phyloP scores from a whole-genome alignment of 202 grass and related monocot species.

The Setaria italica region DNA sequence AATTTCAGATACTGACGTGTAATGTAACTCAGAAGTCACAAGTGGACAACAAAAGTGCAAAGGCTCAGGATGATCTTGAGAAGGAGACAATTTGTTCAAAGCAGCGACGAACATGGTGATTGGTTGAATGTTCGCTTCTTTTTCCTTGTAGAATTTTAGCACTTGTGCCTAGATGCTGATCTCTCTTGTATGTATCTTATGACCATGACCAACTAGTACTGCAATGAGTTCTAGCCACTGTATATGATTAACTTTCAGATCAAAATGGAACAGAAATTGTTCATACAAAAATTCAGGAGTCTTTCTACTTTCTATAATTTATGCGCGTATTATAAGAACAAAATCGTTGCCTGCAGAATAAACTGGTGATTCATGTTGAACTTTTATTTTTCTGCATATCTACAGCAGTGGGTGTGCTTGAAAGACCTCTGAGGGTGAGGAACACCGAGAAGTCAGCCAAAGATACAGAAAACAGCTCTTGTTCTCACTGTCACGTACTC shows the following conservation, averaged over 20 bases:
- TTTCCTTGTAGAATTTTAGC: conserved; percentile 29
- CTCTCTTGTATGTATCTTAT: conserved; percentile 25
- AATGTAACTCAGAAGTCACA: conserved; percentile 32
- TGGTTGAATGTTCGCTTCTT: not conserved
- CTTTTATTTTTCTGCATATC: conserved; percentile 10
- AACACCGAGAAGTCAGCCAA: conserved; percentile 7
- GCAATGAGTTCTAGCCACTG: not conserved
- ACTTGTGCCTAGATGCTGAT: not conserved
- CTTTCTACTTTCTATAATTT: not conserved
- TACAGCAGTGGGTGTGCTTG: conserved; percentile 33
- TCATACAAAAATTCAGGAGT: conserved; percentile 3
- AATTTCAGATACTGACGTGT: conserved; percentile 24
- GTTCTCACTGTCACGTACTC: conserved; percentile 2
- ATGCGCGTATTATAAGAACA: not conserved
- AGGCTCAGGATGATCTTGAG: conserved; percentile 56
- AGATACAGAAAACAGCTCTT: conserved; percentile 14
- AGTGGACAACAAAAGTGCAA: conserved; percentile 42
- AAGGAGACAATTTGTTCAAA: conserved; percentile 6
- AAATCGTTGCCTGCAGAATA: conserved; percentile 17
- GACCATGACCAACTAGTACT: conserved; percentile 7
- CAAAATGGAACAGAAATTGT: not conserved
- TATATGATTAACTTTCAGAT: conserved; percentile 33
- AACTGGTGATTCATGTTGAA: not conserved
- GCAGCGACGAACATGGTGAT: conserved; percentile 20
- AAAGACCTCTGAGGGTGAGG: conserved; percentile 30